Evolutionary conservation across 2,329 filamentous ascomycete genomes (phyloP), one percentile per base, ranked within the genome.

Genomic region (Scytalidium lignicola): DNA sequence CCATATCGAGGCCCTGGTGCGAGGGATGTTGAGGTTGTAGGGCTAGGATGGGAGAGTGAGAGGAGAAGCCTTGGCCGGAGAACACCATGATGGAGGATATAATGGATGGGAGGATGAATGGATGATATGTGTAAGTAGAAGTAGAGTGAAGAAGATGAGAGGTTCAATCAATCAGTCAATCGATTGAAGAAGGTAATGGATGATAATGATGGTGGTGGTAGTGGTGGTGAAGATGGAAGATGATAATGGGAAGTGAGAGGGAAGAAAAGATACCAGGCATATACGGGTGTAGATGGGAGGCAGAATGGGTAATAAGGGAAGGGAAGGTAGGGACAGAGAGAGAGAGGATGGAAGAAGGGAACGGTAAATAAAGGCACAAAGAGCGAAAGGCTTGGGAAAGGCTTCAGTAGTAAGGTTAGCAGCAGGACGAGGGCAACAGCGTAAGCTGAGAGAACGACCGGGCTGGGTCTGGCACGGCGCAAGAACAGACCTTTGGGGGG

Each of bases 11-110:
- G 26, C 59, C 54, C 51, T 54, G 51, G 50, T 62, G 43, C 15
- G 54, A 58, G 26, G 59, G 56, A 41, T 55, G 50, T 50, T 63
- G 61, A 40, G 61, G 55, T 18, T 53, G 52, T 22, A 63, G 54
- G 46, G 55, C 56, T 19, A 63, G 55, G 48, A 63, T 37, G 46
- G 62, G 59, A 49, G 58, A 59, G 41, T 45, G 43, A 32, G 37
- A 44, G 29, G 40, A 49, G 28, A 37, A 46, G 39, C 42, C 37
- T n/a, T 37, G 32, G n/a, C 23, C 40, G 45, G 32, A 37, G 37
- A 32, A 44, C 26, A 18, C 20, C 20, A 49, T 44, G 32, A 23
- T 28, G 39, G 29, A 47, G 15, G 7, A 8, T 22, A n/a, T 28
- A 29, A 18, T 8, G 28, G 13, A 29, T 20, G 23, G 13, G 46